Percentiles rank a stretch among this genome's conserved stretches.
These are phyloP conservation scores for Vaccinium vitisidaea DNA, from an alignment of 148 eudicot species.

Conservation along the genomic window DNA sequence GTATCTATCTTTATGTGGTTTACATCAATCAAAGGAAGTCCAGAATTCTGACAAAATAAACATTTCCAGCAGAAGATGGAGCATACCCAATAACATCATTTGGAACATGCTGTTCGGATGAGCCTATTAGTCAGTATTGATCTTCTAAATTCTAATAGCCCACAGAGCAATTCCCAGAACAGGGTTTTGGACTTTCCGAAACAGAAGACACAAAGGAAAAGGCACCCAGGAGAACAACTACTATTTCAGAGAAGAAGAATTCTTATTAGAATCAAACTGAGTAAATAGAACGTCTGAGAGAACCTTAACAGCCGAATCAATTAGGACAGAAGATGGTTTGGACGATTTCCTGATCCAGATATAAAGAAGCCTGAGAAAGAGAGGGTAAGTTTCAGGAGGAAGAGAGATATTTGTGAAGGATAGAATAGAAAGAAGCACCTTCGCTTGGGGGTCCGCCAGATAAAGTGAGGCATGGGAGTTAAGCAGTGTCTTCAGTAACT, in stretches of 20 bases:
- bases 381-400: conserved; percentile 67
- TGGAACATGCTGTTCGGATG: conserved; percentile 40
- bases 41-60: conserved; percentile 47
- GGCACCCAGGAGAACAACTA: conserved; percentile 68
- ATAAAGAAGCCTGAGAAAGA: conserved; percentile 76
- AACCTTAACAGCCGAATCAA: conserved; percentile 50
- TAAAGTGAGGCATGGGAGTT: conserved; percentile 55
- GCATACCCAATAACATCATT: conserved; percentile 79
- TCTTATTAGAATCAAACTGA: conserved; percentile 31
- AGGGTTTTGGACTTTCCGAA: conserved; percentile 49
- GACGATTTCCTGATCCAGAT: conserved; percentile 85
- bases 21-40: conserved; percentile 35
- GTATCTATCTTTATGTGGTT: too few species aligned
- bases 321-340: conserved; percentile 49
- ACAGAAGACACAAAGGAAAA: conserved; percentile 48
- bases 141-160: conserved; percentile 43
- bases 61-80: conserved; percentile 53
- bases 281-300: conserved; percentile 38
- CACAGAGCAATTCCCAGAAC: conserved; percentile 62
- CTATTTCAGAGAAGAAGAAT: conserved; percentile 50
- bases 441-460: conserved; percentile 97
- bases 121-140: conserved; percentile 37
- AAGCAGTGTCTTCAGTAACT: conserved; percentile 56
- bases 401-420: conserved; percentile 45
- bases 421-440: conserved; percentile 67